Conservation (phyloP, 352 stramenopile species). For the Poterioochromonas sp. region DNA sequence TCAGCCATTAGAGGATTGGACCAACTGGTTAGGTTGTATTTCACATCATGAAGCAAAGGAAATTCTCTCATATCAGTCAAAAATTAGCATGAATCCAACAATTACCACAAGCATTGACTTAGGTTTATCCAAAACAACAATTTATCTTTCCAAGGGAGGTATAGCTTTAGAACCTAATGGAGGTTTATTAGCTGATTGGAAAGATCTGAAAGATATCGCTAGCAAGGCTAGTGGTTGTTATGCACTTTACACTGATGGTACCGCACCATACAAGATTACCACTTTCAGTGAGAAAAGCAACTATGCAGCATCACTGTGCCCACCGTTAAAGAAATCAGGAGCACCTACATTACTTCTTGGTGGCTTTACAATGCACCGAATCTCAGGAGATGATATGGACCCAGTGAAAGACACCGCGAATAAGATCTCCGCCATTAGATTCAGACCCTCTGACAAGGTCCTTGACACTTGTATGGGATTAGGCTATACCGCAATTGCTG, state of each 20-base stretch:
- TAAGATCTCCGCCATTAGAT: slow-evolving; percentile 37
- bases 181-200: background rate
- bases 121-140: background rate
- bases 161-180: background rate
- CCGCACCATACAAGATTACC: slow-evolving; percentile 34
- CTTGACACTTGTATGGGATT: slow-evolving; percentile 41
- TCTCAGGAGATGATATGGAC: slow-evolving; percentile 40
- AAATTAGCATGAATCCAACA: background rate
- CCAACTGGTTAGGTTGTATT: slow-evolving; percentile 50
- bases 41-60: background rate
- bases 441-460: slow-evolving; percentile 1
- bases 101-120: background rate
- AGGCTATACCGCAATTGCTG: slow-evolving; percentile 41
- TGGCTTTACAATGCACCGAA: slow-evolving; percentile 43
- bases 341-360: slow-evolving; percentile 41
- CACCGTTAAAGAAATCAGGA: slow-evolving; percentile 28
- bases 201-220: background rate
- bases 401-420: slow-evolving; percentile 37
- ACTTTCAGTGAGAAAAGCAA: slow-evolving; percentile 38
- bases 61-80: background rate
- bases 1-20: too few species aligned
- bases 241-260: slow-evolving; percentile 1
- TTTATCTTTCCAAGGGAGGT: background rate
- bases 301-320: slow-evolving; percentile 36
- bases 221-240: background rate